Base-by-base conservation (phyloP, 345 rosid species). In the Cardamine chenopodiifolia region DNA sequence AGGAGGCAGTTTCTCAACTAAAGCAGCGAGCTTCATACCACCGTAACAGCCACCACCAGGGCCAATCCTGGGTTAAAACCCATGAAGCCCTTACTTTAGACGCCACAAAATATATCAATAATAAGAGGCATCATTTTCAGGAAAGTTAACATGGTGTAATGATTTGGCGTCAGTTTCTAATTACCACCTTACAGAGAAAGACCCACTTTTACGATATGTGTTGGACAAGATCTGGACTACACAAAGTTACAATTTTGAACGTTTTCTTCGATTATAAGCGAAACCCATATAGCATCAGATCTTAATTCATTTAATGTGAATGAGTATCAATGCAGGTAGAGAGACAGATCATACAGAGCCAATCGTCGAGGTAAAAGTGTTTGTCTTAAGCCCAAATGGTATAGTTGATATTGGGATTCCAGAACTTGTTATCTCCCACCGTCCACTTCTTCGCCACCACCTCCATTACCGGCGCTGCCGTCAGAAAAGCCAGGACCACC, bases 301-400 rank as follows among this genome's bases (percentile, higher is more conserved):
- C 32, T 44, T 44, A 44, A 56, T 53, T 13, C 12, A 63, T 62
- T 18, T 15, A 50, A 20, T 39, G n/a, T 58, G 10, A 67, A 34
- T 7, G 49, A 68, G 72, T 23, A 54, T 26, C 18, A 40, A 26
- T 12, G 34, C 45, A 4, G 6, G 15, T 42, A 39, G 60, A 35
- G 57, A 62, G 58, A 71, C 40, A 57, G 73, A 56, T 22, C 82
- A 48, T 85, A 94, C 98, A 90, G 63, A 94, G 98, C 97, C 98
- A 94, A 73, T 94, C 97, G 7, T 88, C 98, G 81, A 87, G 83
- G 83, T 88, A 86, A 78, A 94, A 94, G 49, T 91, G 93, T 77
- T 85, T 91, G 78, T 54, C 88, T 52, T 86, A 77, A 76, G 95
- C 92, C 97, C 97, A 94, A 34, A 83, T 26, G 52, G 93, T 91